Evolutionary conservation across 2,329 filamentous ascomycete genomes (phyloP).

Genomic region (Pseudohalonectria lignicola): DNA sequence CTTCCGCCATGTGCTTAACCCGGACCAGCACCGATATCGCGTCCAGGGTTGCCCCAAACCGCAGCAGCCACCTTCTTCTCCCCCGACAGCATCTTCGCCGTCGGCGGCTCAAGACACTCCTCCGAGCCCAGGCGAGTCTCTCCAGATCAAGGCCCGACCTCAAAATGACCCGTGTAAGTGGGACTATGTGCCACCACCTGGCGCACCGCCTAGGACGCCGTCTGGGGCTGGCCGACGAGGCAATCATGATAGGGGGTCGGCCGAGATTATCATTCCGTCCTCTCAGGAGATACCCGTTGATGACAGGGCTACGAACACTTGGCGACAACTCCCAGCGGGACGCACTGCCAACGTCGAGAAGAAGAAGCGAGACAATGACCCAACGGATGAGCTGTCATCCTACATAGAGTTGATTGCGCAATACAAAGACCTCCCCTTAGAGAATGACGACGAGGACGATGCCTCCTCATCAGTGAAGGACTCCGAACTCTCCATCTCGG

Average conservation of each 20-base stretch:
- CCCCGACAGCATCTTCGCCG: neutral
- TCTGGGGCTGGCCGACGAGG: neutral
- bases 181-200: neutral
- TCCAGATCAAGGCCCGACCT: constrained; percentile 34
- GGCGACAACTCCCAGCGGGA: too few species aligned
- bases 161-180: constrained; percentile 16
- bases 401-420: constrained; percentile 53
- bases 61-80: neutral
- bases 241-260: neutral
- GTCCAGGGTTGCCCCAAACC: constrained; percentile 36
- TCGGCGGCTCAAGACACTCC: constrained; percentile 6
- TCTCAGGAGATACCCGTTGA: constrained; percentile 5
- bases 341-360: neutral
- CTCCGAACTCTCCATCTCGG: constrained; percentile 7
- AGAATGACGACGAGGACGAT: constrained; percentile 33
- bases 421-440: constrained; percentile 46
- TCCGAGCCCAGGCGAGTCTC: constrained; percentile 20
- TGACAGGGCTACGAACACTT: neutral
- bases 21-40: constrained; percentile 45
- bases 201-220: neutral
- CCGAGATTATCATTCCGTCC: constrained; percentile 7
- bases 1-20: constrained; percentile 46
- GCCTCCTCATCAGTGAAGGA: constrained; percentile 10
- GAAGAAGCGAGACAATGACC: neutral
- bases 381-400: constrained; percentile 48